Percentiles rank a stretch among this genome's conserved stretches.
Evolutionary conservation across 176 grass and related monocot genomes (phyloP).

Genomic region (Triticum aestivum): IWGSC_CS_RefSeq_v2.1 NC_057814.1:62451081-62451580

Average conservation of each 20-base stretch:
- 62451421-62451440: neutral
- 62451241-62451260: conserved; percentile 21
- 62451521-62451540: neutral
- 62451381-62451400: conserved; percentile 91
- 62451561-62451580: neutral
- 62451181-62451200: neutral
- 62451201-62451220: neutral
- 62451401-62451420: conserved; percentile 92
- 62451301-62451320: conserved; percentile 67
- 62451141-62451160: neutral
- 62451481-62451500: neutral
- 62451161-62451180: neutral
- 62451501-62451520: neutral
- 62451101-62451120: too few species aligned
- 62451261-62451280: neutral
- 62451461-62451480: too few species aligned
- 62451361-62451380: conserved; percentile 85
- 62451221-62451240: neutral
- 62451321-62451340: conserved; percentile 67
- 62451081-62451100: too few species aligned
- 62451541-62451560: neutral
- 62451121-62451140: neutral
- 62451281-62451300: conserved; percentile 33
- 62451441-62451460: neutral
- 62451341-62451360: conserved; percentile 87